Conservation (phyloP, 2,329 filamentous ascomycete species). For the Clonostachys chloroleuca region DNA sequence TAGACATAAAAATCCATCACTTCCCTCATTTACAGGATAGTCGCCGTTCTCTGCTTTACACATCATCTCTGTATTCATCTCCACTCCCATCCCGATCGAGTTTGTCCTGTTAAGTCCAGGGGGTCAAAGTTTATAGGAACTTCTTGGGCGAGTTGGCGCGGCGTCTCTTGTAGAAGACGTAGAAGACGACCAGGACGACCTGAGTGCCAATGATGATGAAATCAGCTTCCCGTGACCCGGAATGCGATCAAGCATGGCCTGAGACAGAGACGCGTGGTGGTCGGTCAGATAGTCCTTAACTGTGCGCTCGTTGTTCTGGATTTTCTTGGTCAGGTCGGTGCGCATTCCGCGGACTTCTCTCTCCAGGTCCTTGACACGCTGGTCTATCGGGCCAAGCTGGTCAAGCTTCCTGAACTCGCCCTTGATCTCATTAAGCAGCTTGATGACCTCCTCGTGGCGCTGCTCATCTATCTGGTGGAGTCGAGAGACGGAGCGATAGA, state of each 20-base stretch:
- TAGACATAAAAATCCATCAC: too few relatives aligned
- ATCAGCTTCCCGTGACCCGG: slow-evolving; percentile 53
- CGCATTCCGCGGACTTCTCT: slow-evolving; percentile 55
- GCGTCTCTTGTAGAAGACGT: slow-evolving; percentile 76
- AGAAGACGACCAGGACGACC: slow-evolving; percentile 62
- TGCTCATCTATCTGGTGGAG: slow-evolving; percentile 47
- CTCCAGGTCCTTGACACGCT: slow-evolving; percentile 47
- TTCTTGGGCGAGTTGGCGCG: slow-evolving; percentile 81
- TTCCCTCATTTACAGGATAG: too few relatives aligned
- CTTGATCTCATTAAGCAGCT: slow-evolving; percentile 41
- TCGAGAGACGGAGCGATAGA: slow-evolving; percentile 53
- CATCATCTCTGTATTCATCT: too few relatives aligned
- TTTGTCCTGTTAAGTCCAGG: too few relatives aligned
- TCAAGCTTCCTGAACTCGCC: slow-evolving; percentile 39
- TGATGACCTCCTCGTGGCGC: slow-evolving; percentile 50
- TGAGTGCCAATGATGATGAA: slow-evolving; percentile 72
- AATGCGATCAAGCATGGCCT: slow-evolving; percentile 40
- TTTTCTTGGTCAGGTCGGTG: slow-evolving; percentile 45
- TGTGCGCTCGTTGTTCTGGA: slow-evolving; percentile 44
- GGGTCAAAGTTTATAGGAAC: slow-evolving; percentile 56
- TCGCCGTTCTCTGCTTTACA: too few relatives aligned
- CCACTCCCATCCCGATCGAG: too few relatives aligned
- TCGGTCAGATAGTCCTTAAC: slow-evolving; percentile 46
- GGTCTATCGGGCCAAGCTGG: slow-evolving; percentile 34
- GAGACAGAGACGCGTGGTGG: slow-evolving; percentile 43